phyloP scores from a whole-genome alignment of 192 early-diverging fungal genomes.

The Coemansia sp. region DNA sequence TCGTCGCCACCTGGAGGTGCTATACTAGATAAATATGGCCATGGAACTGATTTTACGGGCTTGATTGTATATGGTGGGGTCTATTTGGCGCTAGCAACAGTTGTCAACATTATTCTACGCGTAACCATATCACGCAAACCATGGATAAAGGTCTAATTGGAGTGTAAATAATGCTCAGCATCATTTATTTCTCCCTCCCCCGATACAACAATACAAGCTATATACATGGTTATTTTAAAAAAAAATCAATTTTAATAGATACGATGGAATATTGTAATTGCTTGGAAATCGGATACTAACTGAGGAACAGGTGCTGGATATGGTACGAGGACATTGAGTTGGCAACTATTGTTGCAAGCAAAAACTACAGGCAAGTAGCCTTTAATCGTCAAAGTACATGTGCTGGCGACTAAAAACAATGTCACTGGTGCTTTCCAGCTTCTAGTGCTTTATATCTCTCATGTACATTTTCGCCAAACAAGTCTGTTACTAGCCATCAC shows the following conservation, averaged over 20 bases:
- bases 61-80: constrained; percentile 28
- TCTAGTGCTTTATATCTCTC: no score
- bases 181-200: neutral
- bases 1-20: constrained; percentile 22
- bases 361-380: no score
- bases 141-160: neutral
- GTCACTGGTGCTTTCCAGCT: neutral
- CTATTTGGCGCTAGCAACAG: constrained; percentile 15
- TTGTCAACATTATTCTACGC: constrained; percentile 17
- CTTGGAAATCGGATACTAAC: neutral
- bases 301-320: neutral
- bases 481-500: no score
- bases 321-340: no score
- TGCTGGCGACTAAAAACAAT: neutral
- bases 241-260: neutral
- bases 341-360: no score
- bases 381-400: no score
- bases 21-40: constrained; percentile 34
- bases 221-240: neutral
- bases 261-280: neutral
- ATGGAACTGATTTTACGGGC: constrained; percentile 22
- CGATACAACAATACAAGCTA: neutral
- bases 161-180: neutral
- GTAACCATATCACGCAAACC: constrained; percentile 1
- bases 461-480: no score